Base-by-base conservation (phyloP, 2,329 filamentous ascomycete genomes). In the Pleoardoris graminearum region DNA sequence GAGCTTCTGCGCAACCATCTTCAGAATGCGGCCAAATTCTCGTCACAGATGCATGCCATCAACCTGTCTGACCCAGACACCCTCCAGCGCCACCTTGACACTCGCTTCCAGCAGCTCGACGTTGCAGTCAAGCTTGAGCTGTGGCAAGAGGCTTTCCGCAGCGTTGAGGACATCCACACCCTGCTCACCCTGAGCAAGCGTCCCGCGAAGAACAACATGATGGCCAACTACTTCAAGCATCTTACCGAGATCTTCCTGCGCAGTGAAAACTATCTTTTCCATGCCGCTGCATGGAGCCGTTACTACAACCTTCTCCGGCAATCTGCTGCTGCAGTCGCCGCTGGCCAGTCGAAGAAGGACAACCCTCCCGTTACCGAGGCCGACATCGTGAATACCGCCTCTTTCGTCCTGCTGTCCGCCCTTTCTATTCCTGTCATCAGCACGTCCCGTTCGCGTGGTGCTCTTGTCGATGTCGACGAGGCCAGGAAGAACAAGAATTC, bases 171-270 rank as follows among this genome's bases (percentile, higher is more conserved):
- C 73, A 97, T 97, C 65, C 94, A 99, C 80, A 97, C 92, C 46
- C 85, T 99, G 50, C 86, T 99, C 63, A 97, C 88, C 80, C 84
- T 97, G 65, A 97, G 93, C 87, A 97, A 97, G 85, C 90, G 94
- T 50, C 92, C 92, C 33, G 88, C 94, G 49, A 97, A 97, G 87
- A 97, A 97, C 75, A 83, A 97, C 72, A 97, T 99, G 94, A 99
- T 99, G 94, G 94, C 94, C 78, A 99, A 97, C 81, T 99, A 99
- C 83, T 99, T 97, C 77, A 94, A 99, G 83, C 97, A 97, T 80
- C 86, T 99, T 53, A 97, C 94, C 35, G 87, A 92, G 60, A 99
- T 99, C 75, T 99, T 99, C 83, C 85, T 99, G 58, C 94, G 97
- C 62, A 96, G 93, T 75, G 94, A 97, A 79, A 99, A 99, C 82